Conservation (phyloP, 768 basidiomycete species). For the Amanita fuliginea region DNA sequence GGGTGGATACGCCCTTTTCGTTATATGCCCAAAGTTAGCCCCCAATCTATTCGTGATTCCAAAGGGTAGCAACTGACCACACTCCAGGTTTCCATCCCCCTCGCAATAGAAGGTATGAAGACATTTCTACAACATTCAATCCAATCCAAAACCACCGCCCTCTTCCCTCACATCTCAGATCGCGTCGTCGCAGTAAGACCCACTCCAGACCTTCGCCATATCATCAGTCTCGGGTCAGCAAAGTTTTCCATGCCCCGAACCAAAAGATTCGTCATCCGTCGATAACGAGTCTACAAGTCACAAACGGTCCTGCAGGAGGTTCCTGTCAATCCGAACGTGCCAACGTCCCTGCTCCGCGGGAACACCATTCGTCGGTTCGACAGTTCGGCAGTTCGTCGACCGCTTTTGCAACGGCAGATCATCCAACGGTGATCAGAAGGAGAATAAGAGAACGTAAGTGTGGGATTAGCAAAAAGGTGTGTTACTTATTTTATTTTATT, state of each 20-base stretch:
- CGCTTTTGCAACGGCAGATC: slow-evolving; percentile 37
- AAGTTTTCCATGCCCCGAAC: slow-evolving; percentile 20
- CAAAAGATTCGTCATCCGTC: slow-evolving; percentile 10
- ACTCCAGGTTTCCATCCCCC: slow-evolving; percentile 64
- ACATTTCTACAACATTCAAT: slow-evolving; percentile 65
- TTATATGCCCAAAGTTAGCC: slow-evolving; percentile 67
- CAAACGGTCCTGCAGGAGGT: slow-evolving; percentile 8
- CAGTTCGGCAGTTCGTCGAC: no score
- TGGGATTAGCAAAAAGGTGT: slow-evolving; percentile 43
- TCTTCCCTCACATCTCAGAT: no score
- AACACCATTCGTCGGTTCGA: no score
- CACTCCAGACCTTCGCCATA: slow-evolving; percentile 69
- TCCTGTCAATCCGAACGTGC: neutral
- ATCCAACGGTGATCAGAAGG: no score
- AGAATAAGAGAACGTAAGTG: slow-evolving; percentile 15
- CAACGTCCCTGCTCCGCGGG: slow-evolving; percentile 16
- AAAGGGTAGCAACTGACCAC: slow-evolving; percentile 2
- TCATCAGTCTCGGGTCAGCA: slow-evolving; percentile 11
- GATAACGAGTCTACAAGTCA: slow-evolving; percentile 11
- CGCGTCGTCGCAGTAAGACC: slow-evolving; percentile 41
- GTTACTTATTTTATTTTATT: no score
- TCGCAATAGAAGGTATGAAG: slow-evolving; percentile 49
- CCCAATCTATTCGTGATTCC: neutral
- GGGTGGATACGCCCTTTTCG: slow-evolving; percentile 68
- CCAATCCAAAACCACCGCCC: slow-evolving; percentile 59